Evolutionary conservation across 371 early-diverging fungal species (phyloP).

Genomic region (Lichtheimia ramosa): DNA sequence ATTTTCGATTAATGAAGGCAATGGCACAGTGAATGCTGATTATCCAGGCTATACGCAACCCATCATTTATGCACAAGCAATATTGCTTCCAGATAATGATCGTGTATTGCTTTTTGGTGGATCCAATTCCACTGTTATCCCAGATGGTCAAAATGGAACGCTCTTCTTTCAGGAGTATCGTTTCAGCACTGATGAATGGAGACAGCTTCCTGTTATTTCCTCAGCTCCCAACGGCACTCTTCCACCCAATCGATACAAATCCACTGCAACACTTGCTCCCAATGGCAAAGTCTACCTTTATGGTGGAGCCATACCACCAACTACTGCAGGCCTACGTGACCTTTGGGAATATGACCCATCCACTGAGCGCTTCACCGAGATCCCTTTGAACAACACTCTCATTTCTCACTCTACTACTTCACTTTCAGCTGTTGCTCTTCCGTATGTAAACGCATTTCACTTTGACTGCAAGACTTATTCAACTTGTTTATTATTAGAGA

Average conservation of each 20-base stretch:
- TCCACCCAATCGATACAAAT: not conserved
- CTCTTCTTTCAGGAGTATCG: too few species aligned
- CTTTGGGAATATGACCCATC: not conserved
- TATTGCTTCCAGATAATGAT: constrained; percentile 11
- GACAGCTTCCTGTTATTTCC: too few species aligned
- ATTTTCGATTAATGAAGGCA: too few species aligned
- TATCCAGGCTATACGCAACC: not conserved
- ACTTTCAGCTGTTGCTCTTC: not conserved
- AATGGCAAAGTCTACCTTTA: not conserved
- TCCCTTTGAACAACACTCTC: too few species aligned
- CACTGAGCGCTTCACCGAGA: not conserved
- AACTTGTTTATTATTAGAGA: not conserved
- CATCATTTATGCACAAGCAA: constrained; percentile 1
- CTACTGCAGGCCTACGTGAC: not conserved
- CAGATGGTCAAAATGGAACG: too few species aligned
- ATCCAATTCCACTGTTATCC: too few species aligned
- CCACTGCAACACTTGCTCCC: constrained; percentile 3
- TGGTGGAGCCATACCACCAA: not conserved
- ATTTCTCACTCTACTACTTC: not conserved
- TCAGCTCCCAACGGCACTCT: too few species aligned
- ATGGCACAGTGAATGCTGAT: too few species aligned
- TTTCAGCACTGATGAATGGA: too few species aligned
- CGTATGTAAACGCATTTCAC: not conserved
- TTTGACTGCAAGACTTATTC: too few species aligned
- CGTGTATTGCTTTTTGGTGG: constrained; percentile 7